phyloP scores from a whole-genome alignment of 2,329 filamentous ascomycete species.

The Phialemonium atrogriseum region DNA sequence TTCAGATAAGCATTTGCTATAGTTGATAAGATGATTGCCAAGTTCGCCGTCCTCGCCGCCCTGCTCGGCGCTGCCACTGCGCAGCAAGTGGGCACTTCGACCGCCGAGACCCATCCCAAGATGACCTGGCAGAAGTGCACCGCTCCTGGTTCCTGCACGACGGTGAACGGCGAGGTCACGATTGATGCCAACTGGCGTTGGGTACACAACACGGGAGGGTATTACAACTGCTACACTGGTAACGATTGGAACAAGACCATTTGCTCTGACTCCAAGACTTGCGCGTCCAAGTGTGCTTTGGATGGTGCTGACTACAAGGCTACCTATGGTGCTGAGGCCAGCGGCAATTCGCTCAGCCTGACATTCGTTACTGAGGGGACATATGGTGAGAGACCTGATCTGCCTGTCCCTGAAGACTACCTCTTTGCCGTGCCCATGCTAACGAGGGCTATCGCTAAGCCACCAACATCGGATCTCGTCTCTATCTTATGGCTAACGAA shows the following conservation, averaged over 20 bases:
- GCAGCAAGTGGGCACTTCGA: slow-evolving; percentile 38
- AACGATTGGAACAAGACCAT: slow-evolving; percentile 37
- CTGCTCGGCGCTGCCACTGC: slow-evolving; percentile 32
- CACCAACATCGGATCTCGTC: slow-evolving; percentile 27
- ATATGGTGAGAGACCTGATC: slow-evolving; percentile 14
- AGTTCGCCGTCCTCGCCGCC: slow-evolving; percentile 31
- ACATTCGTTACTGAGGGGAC: slow-evolving; percentile 34
- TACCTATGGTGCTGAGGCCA: slow-evolving; percentile 43
- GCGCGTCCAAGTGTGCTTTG: slow-evolving; percentile 47
- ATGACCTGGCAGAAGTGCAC: slow-evolving; percentile 45
- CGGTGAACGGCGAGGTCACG: slow-evolving; percentile 37
- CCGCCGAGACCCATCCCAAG: slow-evolving; percentile 40
- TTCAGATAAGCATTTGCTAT: slow-evolving; percentile 4
- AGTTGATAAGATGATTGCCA: slow-evolving; percentile 14
- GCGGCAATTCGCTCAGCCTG: slow-evolving; percentile 37
- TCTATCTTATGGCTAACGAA: slow-evolving; percentile 21
- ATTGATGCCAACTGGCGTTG: slow-evolving; percentile 52
- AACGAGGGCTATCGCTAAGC: slow-evolving; percentile 10
- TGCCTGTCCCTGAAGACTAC: slow-evolving; percentile 1
- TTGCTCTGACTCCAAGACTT: slow-evolving; percentile 38
- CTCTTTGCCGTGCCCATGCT: no score
- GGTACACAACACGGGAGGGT: slow-evolving; percentile 38
- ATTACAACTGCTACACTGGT: slow-evolving; percentile 41
- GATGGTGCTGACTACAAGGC: slow-evolving; percentile 45
- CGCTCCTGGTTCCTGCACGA: slow-evolving; percentile 35